Conservation (phyloP, 345 rosid species). For the Dipteronia dyeriana region DNA sequence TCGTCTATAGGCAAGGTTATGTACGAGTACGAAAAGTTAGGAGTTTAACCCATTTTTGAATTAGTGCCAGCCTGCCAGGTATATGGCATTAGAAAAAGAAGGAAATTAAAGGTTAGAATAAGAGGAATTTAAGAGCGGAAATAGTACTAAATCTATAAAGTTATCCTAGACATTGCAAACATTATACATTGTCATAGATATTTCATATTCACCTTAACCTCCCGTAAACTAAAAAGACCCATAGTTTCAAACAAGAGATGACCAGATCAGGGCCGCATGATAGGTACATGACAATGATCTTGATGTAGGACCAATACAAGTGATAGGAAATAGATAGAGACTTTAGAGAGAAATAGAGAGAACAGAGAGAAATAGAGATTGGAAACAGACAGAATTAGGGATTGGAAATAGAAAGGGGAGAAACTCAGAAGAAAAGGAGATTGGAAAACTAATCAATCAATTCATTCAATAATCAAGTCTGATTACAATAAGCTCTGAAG, state of each 20-base stretch:
- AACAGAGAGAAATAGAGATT: too few relatives aligned
- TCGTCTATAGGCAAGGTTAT: not conserved
- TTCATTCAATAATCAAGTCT: too few relatives aligned
- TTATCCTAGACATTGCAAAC: not conserved
- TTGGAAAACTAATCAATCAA: too few relatives aligned
- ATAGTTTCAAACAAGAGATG: constrained; percentile 2
- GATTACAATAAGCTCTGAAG: too few relatives aligned
- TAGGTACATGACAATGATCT: not conserved
- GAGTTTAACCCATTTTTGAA: not conserved
- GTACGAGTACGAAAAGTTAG: not conserved
- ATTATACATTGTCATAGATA: not conserved
- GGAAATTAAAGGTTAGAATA: not conserved
- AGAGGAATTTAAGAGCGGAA: not conserved
- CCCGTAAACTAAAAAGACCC: not conserved
- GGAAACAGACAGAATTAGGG: too few relatives aligned
- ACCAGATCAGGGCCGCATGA: not conserved
- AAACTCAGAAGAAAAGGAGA: too few relatives aligned
- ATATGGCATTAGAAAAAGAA: not conserved
- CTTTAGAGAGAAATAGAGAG: too few relatives aligned
- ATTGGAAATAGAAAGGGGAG: too few relatives aligned
- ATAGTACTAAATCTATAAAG: not conserved
- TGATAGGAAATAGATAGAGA: too few relatives aligned
- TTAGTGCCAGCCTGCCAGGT: not conserved
- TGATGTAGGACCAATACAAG: too few relatives aligned
- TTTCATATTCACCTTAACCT: not conserved